These are phyloP conservation scores for Dichotomocladium elegans DNA, from an alignment of 371 early-diverging fungal species.

Conservation along the genomic window DNA sequence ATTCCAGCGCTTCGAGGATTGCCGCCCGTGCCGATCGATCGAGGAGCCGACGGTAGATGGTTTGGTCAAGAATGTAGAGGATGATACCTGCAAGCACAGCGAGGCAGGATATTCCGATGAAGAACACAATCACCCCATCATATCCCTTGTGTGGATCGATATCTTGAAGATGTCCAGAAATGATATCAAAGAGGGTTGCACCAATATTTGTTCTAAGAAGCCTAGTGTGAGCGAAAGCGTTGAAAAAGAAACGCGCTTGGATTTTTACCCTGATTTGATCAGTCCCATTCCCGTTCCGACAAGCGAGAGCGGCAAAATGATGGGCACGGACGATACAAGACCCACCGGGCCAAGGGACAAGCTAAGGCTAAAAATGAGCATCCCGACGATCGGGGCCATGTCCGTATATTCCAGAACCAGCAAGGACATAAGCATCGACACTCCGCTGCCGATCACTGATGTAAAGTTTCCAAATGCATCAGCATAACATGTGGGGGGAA, in stretches of 20 bases:
- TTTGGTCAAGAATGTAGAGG: slow-evolving; percentile 37
- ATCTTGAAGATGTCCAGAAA: slow-evolving; percentile 65
- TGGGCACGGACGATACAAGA: slow-evolving; percentile 61
- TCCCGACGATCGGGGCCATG: slow-evolving; percentile 52
- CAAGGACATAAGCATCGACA: slow-evolving; percentile 43
- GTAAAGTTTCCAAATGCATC: too few relatives aligned
- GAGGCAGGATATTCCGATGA: slow-evolving; percentile 38
- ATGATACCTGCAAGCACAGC: slow-evolving; percentile 38
- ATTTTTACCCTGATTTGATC: slow-evolving; percentile 57
- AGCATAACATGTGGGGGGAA: too few relatives aligned
- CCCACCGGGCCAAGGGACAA: slow-evolving; percentile 67
- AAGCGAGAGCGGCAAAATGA: slow-evolving; percentile 52
- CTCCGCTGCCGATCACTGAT: slow-evolving; percentile 51
- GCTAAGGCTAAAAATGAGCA: slow-evolving; percentile 61
- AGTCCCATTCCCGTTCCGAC: slow-evolving; percentile 71
- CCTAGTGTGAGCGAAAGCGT: too few relatives aligned
- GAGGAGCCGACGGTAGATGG: slow-evolving; percentile 42
- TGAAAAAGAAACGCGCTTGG: too few relatives aligned
- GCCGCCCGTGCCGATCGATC: slow-evolving; percentile 24
- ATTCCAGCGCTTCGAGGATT: neutral
- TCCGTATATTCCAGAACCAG: slow-evolving; percentile 50
- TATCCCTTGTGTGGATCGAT: slow-evolving; percentile 41
- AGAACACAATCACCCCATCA: slow-evolving; percentile 53
- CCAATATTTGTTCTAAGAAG: slow-evolving; percentile 67
- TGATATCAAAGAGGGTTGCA: slow-evolving; percentile 60